A percentile compares a stretch with the other conserved stretches of the same genome.
These are phyloP conservation scores for Zizania palustris DNA, from an alignment of 202 grass and related monocot genomes.

Conservation along the genomic window DNA sequence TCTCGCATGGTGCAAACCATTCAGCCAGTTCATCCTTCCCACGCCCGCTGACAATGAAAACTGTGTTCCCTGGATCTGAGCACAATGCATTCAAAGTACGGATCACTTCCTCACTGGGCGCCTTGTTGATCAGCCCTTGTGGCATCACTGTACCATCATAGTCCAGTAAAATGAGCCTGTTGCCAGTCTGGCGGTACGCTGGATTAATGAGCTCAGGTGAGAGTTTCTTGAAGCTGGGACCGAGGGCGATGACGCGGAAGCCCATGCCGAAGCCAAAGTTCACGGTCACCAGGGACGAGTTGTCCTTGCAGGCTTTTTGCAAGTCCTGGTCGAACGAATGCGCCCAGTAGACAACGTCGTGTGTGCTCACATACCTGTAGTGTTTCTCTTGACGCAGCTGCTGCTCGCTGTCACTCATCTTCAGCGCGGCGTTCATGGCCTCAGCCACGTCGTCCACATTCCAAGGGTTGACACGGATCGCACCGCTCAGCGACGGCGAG, in stretches of 20 bases:
- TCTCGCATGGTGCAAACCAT: conserved; percentile 63
- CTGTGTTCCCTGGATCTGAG: conserved; percentile 51
- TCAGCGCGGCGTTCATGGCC: conserved; percentile 52
- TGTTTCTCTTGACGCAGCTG: conserved; percentile 68
- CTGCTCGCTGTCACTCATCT: conserved; percentile 49
- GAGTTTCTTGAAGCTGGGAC: conserved; percentile 61
- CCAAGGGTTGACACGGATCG: conserved; percentile 71
- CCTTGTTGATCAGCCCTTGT: conserved; percentile 44
- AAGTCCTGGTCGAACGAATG: conserved; percentile 62
- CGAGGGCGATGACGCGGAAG: conserved; percentile 59
- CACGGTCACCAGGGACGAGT: conserved; percentile 46
- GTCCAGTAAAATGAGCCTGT: conserved; percentile 64
- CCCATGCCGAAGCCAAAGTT: conserved; percentile 61
- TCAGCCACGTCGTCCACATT: conserved; percentile 58
- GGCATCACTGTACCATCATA: conserved; percentile 72
- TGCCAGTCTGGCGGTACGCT: conserved; percentile 44
- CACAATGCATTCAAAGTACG: conserved; percentile 51
- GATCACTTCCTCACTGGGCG: conserved; percentile 57
- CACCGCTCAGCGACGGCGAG: conserved; percentile 67
- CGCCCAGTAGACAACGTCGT: conserved; percentile 63
- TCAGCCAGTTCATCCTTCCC: conserved; percentile 54
- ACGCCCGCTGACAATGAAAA: conserved; percentile 68
- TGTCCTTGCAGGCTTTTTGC: conserved; percentile 51
- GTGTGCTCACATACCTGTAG: conserved; percentile 62
- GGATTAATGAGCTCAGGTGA: conserved; percentile 54